Conservation (phyloP, 805 yeast genomes). For the Lipomyces kockii region DNA sequence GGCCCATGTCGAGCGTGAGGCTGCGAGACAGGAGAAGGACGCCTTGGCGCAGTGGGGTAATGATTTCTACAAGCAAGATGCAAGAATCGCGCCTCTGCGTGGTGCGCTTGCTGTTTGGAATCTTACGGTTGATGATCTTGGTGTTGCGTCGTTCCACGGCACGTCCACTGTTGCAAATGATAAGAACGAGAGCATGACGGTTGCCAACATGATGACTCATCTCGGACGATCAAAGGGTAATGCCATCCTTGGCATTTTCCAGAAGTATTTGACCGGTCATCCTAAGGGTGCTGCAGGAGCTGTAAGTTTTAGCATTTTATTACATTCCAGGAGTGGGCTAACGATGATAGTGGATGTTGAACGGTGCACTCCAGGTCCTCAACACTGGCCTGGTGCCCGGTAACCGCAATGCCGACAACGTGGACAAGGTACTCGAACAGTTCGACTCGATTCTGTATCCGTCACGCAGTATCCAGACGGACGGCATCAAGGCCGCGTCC, state of each 20-base stretch:
- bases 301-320: constrained; percentile 18
- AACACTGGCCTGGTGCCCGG: constrained; percentile 96
- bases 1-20: constrained; percentile 84
- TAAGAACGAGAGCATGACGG: constrained; percentile 93
- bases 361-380: constrained; percentile 93
- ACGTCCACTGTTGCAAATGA: constrained; percentile 98
- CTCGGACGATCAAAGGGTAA: constrained; percentile 97
- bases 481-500: constrained; percentile 96
- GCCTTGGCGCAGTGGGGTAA: constrained; percentile 96
- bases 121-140: constrained; percentile 91
- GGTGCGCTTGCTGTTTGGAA: constrained; percentile 96
- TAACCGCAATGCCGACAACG: constrained; percentile 97
- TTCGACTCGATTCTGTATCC: constrained; percentile 92
- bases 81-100: constrained; percentile 94
- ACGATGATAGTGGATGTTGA: constrained; percentile 80
- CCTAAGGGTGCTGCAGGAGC: constrained; percentile 99
- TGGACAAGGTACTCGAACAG: constrained; percentile 80
- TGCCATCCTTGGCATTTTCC: constrained; percentile 98
- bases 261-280: constrained; percentile 98
- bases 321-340: constrained; percentile 1
- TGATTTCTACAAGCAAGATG: constrained; percentile 86
- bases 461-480: constrained; percentile 89
- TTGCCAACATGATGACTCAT: constrained; percentile 91
- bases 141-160: constrained; percentile 98
- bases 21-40: constrained; percentile 78